Evolutionary conservation across 441 rosid species (phyloP).

Genomic region (Metrosideros polymorpha): DNA sequence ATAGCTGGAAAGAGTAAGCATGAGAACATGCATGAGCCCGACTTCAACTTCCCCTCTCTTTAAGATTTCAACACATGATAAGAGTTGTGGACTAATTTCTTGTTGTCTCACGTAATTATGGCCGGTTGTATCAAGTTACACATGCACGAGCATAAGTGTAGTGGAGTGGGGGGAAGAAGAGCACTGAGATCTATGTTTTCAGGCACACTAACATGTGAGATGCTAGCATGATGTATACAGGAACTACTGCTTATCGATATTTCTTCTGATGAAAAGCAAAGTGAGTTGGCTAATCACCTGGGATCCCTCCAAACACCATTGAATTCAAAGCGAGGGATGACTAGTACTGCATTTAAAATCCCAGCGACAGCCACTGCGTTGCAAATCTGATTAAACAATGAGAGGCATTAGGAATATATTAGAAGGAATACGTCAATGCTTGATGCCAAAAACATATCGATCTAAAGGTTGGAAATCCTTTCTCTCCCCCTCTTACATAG

Average conservation of each 20-base stretch:
- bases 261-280: background rate
- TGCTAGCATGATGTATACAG: background rate
- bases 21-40: background rate
- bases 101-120: background rate
- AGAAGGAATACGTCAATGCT: background rate
- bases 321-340: conserved; percentile 74
- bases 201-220: background rate
- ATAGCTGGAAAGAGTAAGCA: background rate
- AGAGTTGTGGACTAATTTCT: background rate
- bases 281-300: conserved; percentile 33
- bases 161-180: background rate
- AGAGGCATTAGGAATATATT: background rate
- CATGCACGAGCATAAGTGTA: background rate
- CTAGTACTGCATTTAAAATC: conserved; percentile 69
- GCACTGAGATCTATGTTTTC: background rate
- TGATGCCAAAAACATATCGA: background rate
- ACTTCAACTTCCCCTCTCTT: background rate
- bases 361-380: conserved; percentile 97
- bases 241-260: background rate
- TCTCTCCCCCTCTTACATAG: background rate
- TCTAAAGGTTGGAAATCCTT: background rate
- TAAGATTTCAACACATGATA: background rate
- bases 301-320: conserved; percentile 86
- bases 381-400: conserved; percentile 48
- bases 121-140: background rate